Evolutionary conservation across 257 asterid genomes (phyloP), one percentile per base, ranked within the genome.

Genomic region (Lycium ferocissimum): DNA sequence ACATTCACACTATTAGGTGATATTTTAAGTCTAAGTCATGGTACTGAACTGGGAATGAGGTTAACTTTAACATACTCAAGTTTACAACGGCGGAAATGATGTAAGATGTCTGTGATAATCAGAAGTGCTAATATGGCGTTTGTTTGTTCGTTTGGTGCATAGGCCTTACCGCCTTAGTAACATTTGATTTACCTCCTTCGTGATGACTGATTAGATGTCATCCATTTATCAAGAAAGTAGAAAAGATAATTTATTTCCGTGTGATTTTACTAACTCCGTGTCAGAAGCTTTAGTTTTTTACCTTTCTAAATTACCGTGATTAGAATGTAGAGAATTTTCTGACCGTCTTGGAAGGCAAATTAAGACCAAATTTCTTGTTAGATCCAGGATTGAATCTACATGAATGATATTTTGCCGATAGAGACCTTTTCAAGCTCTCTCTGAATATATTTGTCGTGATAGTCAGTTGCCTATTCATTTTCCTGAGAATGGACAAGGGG

Each of bases 21-120:
- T 76, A 22, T 13, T 76, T 49, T 51, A 7, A 11, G 81, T 76
- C 63, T 12, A 73, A 73, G 45, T 26, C 62, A 26, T 76, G 81
- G 63, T 51, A 49, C 22, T 26, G 45, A 73, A 47, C 61, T 43
- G 59, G 80, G 47, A 12, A 20, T 49, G 43, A 75, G 81, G 61
- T 26, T 26, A 75, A 20, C 18, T 49, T 75, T 49, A 75, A 76
- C 63, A 51, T 14, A 22, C 45, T 76, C 47, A 51, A 76, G 61
- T 22, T 76, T 62, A 6, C 61, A 15, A 49, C 3, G 4, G 5
- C 4, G 3, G 7, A 75, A 7, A 7, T 76, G 4, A 51, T 49
- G 45, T 51, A 76, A 76, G 45, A 22, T 76, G 20, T 76, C 2
- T 51, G 22, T 51, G 81, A 76, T 62, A 73, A 76, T 76, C 62